phyloP scores from a whole-genome alignment of 2,329 filamentous ascomycete species.

The Penicillium sp. region DNA sequence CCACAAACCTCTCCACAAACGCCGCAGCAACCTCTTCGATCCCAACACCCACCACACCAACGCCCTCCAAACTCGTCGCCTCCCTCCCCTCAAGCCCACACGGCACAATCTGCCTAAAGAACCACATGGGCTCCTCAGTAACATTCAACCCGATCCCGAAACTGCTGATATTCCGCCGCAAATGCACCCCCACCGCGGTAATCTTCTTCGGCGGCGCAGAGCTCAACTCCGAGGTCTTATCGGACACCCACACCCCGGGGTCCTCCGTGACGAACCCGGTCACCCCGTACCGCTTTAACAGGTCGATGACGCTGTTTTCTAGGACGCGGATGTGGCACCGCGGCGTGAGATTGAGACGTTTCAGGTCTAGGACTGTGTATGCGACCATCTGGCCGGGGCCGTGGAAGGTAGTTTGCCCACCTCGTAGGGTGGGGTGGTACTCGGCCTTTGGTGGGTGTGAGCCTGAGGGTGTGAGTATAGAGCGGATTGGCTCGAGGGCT shows the following conservation, averaged over 20 bases:
- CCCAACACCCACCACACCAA: constrained; percentile 41
- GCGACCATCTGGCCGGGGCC: constrained; percentile 89
- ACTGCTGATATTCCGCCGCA: constrained; percentile 78
- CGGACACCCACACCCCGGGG: constrained; percentile 77
- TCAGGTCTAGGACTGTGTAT: constrained; percentile 89
- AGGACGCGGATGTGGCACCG: constrained; percentile 76
- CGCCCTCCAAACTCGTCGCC: constrained; percentile 71
- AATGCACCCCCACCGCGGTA: constrained; percentile 87
- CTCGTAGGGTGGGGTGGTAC: constrained; percentile 74
- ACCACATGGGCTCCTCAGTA: constrained; percentile 63
- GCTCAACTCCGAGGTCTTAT: constrained; percentile 2
- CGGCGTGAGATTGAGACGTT: constrained; percentile 67
- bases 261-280: constrained; percentile 67
- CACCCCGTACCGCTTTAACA: constrained; percentile 64
- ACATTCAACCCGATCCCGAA: constrained; percentile 75
- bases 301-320: constrained; percentile 72
- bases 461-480: constrained; percentile 30
- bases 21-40: constrained; percentile 43
- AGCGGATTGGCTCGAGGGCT: constrained; percentile 40
- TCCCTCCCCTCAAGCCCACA: constrained; percentile 81
- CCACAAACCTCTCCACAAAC: constrained; percentile 45
- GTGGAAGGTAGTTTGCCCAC: constrained; percentile 92
- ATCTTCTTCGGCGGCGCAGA: constrained; percentile 63
- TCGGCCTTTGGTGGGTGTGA: constrained; percentile 51
- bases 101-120: constrained; percentile 73